A percentile compares a stretch with the other conserved stretches of the same genome.
phyloP scores from a whole-genome alignment of 129 eudicot species.

The Solidago caesia region DNA sequence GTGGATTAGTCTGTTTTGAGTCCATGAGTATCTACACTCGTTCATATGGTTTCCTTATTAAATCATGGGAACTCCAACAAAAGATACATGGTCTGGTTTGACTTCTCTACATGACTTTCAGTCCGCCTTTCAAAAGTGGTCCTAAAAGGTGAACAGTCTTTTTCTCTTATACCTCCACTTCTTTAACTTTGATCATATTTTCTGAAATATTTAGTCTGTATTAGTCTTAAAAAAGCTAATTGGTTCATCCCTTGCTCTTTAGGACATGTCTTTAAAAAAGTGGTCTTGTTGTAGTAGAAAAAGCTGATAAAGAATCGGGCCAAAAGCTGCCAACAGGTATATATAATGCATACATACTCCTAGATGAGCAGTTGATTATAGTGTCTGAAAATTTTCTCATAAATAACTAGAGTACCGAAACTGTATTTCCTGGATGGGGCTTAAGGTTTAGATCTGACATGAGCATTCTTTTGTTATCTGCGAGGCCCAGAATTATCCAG shows the following conservation, averaged over 20 bases:
- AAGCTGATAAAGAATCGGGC: no score
- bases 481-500: no score
- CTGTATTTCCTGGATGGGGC: no score
- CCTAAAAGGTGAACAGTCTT: slow-evolving; percentile 56
- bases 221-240: background rate
- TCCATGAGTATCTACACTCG: background rate
- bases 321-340: no score
- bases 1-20: background rate
- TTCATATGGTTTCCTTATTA: slow-evolving; percentile 26
- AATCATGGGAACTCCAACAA: slow-evolving; percentile 76
- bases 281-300: slow-evolving; percentile 42
- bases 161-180: background rate
- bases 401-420: no score
- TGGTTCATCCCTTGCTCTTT: slow-evolving; percentile 22
- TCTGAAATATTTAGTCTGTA: background rate
- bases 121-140: slow-evolving; percentile 67
- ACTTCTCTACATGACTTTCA: slow-evolving; percentile 70
- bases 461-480: no score
- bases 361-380: no score
- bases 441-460: no score
- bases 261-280: slow-evolving; percentile 69
- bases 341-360: no score
- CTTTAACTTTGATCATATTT: background rate
- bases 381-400: no score
- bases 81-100: slow-evolving; percentile 81